Base-by-base conservation (phyloP, 495 filamentous ascomycete genomes). In the Trichoderma virens region DNA sequence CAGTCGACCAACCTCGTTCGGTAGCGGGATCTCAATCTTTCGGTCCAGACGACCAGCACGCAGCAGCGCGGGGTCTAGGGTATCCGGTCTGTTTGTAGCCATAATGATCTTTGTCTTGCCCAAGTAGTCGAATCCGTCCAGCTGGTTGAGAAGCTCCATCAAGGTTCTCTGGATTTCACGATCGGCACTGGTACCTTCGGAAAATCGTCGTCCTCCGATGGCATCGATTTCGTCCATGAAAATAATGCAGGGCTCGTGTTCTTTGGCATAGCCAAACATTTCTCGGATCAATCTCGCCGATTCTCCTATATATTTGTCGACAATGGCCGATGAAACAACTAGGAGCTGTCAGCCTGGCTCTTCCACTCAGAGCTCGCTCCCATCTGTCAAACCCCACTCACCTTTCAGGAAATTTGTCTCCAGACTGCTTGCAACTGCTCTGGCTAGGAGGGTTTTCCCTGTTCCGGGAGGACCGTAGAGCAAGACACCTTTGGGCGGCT, bases 181-280 rank as follows among this genome's bases (percentile, higher is more conserved):
- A 79, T 99, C 95, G 28, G 95, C 95, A 35, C 91, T 96, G 64
- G 95, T 99, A 68, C 95, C 95, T 74, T 99, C 95, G n/a, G 90
- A 95, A 72, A 99, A 99, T 68, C 95, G 85, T 70, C 95, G 86
- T 63, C 95, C 95, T 73, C 95, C 95, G 72, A 99, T 99, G 70
- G 95, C 95, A 72, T 99, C 95, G 74, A 99, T 99, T 75, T 99
- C 95, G 81, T 99, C 95, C 95, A 99, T 99, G 85, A 99, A 99
- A 77, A 99, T 99, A 73, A 99, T 98, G 76, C 95, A 99, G 54
- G 95, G 95, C 74, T 99, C 95, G 75, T 99, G 95, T 76, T 99
- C 95, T 76, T 97, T 97, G 65, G 95, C 95, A 73, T 99, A 99
- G 60, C 95, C 95, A 71, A 99, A 99, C 95, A 99, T 98, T 75